Evolutionary conservation across 108 stramenopile species (phyloP).

Genomic region (Cylindrotheca fusiformis): DNA sequence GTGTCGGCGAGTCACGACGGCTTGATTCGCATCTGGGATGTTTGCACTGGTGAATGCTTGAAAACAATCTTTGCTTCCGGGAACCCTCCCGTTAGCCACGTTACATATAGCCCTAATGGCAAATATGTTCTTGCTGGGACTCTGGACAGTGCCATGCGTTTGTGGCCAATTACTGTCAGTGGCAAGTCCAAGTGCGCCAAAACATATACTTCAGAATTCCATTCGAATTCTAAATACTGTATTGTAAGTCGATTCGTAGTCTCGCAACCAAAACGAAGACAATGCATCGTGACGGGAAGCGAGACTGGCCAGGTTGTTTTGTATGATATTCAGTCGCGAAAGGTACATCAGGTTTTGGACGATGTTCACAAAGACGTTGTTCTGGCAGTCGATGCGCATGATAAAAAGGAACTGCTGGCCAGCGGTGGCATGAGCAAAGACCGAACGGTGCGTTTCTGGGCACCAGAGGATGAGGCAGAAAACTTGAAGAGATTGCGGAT

Average conservation of each 20-base stretch:
- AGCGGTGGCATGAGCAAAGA: conserved; percentile 84
- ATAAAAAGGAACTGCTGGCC: conserved; percentile 66
- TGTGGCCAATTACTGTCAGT: conserved; percentile 69
- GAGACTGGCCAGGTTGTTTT: conserved; percentile 87
- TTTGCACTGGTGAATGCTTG: conserved; percentile 91
- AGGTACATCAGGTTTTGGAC: conserved; percentile 69
- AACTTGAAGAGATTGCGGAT: background rate
- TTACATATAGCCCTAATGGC: conserved; percentile 90
- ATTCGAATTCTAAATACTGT: conserved; percentile 73
- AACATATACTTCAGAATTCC: conserved; percentile 36
- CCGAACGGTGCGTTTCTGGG: conserved; percentile 80
- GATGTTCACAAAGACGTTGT: conserved; percentile 73
- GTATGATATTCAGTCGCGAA: conserved; percentile 83
- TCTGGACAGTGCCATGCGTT: conserved; percentile 71
- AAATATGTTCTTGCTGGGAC: conserved; percentile 83
- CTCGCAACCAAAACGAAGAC: conserved; percentile 51
- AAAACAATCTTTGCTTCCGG: conserved; percentile 93
- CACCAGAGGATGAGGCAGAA: conserved; percentile 24
- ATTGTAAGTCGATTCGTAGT: conserved; percentile 65
- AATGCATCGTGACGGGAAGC: conserved; percentile 80
- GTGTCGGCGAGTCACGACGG: conserved; percentile 89
- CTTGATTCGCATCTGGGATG: conserved; percentile 93
- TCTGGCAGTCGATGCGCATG: conserved; percentile 78
- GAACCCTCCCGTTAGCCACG: conserved; percentile 81
- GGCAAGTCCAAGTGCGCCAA: conserved; percentile 33